Conservation (phyloP, 768 basidiomycete species). For the Porpolomopsis calyptriformis region DNA sequence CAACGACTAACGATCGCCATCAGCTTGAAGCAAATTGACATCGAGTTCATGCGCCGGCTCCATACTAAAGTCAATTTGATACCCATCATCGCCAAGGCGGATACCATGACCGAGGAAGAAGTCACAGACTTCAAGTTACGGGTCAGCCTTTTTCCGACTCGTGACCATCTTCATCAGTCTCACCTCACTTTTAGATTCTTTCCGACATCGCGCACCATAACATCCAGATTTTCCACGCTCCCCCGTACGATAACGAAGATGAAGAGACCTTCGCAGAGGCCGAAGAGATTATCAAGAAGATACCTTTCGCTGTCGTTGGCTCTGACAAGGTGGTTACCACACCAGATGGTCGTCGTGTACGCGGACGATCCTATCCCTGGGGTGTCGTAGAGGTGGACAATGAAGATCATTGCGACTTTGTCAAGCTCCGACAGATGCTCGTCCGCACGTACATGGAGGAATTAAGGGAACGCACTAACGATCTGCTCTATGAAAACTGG, state of each 20-base stretch:
- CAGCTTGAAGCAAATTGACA: constrained; percentile 94
- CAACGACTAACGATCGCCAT: constrained; percentile 4
- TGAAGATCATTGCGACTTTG: constrained; percentile 98
- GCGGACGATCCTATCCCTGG: constrained; percentile 96
- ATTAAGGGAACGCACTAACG: constrained; percentile 92
- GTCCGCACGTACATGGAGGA: constrained; percentile 99
- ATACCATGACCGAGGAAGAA: constrained; percentile 96
- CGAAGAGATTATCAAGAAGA: constrained; percentile 96
- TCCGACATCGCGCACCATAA: constrained; percentile 91
- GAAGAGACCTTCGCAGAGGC: constrained; percentile 97
- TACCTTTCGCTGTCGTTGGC: constrained; percentile 97
- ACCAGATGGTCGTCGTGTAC: constrained; percentile 82
- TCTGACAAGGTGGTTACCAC: constrained; percentile 76
- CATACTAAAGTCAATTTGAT: constrained; percentile 98
- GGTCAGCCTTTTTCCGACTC: constrained; percentile 34
- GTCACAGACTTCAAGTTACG: constrained; percentile 86
- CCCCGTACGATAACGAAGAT: constrained; percentile 95
- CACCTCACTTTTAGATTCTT: constrained; percentile 49
- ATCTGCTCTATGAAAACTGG: constrained; percentile 96
- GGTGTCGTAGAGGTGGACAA: constrained; percentile 99
- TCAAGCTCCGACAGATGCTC: constrained; percentile 99
- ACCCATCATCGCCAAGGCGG: constrained; percentile 96
- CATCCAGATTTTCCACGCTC: constrained; percentile 97
- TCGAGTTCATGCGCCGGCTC: constrained; percentile 97
- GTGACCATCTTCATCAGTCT: not conserved